Evolutionary conservation across 2,329 filamentous ascomycete genomes (phyloP).

Genomic region (Colletotrichum filicis): DNA sequence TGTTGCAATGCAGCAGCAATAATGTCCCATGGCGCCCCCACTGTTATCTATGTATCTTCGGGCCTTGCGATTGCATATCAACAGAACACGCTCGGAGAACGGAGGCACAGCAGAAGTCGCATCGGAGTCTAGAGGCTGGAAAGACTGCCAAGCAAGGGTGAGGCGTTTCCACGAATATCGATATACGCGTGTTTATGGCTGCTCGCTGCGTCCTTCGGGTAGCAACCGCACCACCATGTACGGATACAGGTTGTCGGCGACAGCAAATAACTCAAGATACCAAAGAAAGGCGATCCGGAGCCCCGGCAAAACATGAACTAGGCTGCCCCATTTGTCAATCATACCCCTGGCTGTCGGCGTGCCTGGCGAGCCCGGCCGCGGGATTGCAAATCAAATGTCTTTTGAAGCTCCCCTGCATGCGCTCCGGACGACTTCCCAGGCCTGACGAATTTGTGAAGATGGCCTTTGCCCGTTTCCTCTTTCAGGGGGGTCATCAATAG

Average conservation of each 20-base stretch:
- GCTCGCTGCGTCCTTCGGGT: background rate
- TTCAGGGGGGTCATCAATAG: background rate
- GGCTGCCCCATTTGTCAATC: background rate
- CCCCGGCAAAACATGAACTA: constrained; percentile 5
- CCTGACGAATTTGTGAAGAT: background rate
- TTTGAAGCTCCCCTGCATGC: constrained; percentile 1
- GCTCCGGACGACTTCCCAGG: background rate
- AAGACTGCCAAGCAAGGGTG: background rate
- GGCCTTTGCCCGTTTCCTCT: background rate
- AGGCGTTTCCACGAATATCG: background rate
- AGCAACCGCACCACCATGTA: background rate
- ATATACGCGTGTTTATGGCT: constrained; percentile 7
- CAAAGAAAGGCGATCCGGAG: constrained; percentile 1
- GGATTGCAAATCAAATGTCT: constrained; percentile 27
- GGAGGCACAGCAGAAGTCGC: background rate
- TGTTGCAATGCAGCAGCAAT: background rate
- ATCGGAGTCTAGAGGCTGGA: background rate
- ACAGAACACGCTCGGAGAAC: background rate
- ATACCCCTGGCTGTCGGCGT: constrained; percentile 12
- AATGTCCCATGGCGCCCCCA: background rate
- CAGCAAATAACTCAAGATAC: background rate
- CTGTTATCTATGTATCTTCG: constrained; percentile 23
- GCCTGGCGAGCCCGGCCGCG: constrained; percentile 14
- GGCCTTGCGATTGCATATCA: background rate
- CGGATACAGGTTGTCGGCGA: background rate